These are phyloP conservation scores for Orbilia ellipsospora DNA, from an alignment of 2,329 filamentous ascomycete genomes.

Conservation along the genomic window DNA sequence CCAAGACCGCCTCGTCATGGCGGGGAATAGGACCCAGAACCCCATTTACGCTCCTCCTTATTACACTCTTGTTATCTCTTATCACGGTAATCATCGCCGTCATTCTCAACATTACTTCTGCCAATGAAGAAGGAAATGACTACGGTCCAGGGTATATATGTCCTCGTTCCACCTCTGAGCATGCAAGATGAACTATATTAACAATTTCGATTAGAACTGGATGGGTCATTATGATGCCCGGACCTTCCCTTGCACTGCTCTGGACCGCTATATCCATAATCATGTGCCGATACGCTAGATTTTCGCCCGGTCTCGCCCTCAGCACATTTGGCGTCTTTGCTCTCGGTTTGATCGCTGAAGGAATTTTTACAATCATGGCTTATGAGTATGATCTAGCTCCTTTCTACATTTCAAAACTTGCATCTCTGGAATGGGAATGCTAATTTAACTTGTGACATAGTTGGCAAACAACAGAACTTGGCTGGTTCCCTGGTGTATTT, in stretches of 20 bases:
- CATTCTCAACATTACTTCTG: slow-evolving; percentile 44
- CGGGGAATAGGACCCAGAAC: slow-evolving; percentile 24
- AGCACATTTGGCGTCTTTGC: slow-evolving; percentile 14
- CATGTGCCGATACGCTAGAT: slow-evolving; percentile 16
- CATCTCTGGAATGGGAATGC: not conserved
- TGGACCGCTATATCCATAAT: slow-evolving; percentile 22
- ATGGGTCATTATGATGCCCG: slow-evolving; percentile 45
- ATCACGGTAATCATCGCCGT: slow-evolving; percentile 24
- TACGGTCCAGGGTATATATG: slow-evolving; percentile 32
- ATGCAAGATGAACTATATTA: not conserved
- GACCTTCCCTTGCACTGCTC: slow-evolving; percentile 17
- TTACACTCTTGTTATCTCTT: slow-evolving; percentile 10
- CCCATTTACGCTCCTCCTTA: slow-evolving; percentile 20
- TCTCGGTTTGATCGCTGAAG: slow-evolving; percentile 26
- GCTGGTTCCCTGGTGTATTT: slow-evolving; percentile 43
- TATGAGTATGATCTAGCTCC: slow-evolving; percentile 26
- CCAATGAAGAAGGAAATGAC: slow-evolving; percentile 39
- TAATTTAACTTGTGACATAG: slow-evolving; percentile 2
- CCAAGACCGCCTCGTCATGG: slow-evolving; percentile 29
- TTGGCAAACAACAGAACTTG: slow-evolving; percentile 28
- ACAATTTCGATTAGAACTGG: slow-evolving; percentile 16
- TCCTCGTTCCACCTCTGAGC: not conserved
- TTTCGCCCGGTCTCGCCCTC: slow-evolving; percentile 18
- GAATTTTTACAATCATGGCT: slow-evolving; percentile 12
- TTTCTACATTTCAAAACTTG: not conserved